These are phyloP conservation scores for Papilionanthe hybrid DNA, from an alignment of 116 monocot species.

Conservation along the genomic window DNA sequence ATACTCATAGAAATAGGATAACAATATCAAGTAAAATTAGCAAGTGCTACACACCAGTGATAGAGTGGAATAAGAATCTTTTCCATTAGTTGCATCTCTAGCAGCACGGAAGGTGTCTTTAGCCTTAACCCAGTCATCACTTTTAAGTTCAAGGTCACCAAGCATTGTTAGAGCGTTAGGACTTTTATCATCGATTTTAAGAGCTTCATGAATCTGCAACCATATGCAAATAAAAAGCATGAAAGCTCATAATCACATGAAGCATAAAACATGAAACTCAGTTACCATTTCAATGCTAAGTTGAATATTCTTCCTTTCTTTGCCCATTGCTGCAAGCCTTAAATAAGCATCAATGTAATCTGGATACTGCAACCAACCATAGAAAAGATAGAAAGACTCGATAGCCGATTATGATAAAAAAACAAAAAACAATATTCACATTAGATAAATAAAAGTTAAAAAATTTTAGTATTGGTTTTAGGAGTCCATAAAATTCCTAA, in stretches of 20 bases:
- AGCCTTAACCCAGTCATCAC: slow-evolving; percentile 95
- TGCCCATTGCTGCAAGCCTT: slow-evolving; percentile 85
- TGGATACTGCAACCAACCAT: slow-evolving; percentile 65
- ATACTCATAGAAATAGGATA: neutral
- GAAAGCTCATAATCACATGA: neutral
- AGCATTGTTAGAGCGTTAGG: slow-evolving; percentile 91
- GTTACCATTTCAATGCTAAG: slow-evolving; percentile 85
- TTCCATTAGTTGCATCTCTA: slow-evolving; percentile 83
- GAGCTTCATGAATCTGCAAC: slow-evolving; percentile 71
- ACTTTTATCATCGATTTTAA: slow-evolving; percentile 81
- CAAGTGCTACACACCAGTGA: slow-evolving; percentile 43
- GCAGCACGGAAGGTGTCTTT: slow-evolving; percentile 89
- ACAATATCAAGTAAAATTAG: slow-evolving; percentile 5
- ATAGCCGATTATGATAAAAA: neutral
- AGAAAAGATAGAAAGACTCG: neutral
- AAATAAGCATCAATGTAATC: slow-evolving; percentile 88
- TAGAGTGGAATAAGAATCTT: slow-evolving; percentile 86
- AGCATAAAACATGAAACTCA: slow-evolving; percentile 4
- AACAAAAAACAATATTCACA: neutral
- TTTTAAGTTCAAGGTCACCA: slow-evolving; percentile 78
- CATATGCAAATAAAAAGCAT: slow-evolving; percentile 18
- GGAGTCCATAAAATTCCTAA: slow-evolving; percentile 1
- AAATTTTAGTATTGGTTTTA: neutral
- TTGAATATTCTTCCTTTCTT: slow-evolving; percentile 66
- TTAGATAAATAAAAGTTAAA: neutral